Evolutionary conservation across 1,284 basidiomycete genomes (phyloP).

Genomic region (Athelia sp.): DNA sequence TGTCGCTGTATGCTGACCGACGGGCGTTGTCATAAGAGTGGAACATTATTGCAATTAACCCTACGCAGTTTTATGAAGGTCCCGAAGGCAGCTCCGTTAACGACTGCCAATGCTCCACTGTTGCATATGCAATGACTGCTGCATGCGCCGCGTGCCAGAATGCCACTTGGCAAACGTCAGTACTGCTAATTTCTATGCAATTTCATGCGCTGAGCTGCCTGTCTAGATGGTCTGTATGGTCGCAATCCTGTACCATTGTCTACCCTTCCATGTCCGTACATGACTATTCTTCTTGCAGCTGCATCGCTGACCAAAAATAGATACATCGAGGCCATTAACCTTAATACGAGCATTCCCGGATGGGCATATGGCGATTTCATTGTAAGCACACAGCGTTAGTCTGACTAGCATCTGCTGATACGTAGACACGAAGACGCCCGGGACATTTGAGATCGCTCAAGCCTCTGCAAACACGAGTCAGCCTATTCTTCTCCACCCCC

Average conservation of each 20-base stretch:
- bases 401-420: not conserved
- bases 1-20: not conserved
- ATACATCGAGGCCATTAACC: constrained; percentile 10
- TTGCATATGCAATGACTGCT: constrained; percentile 11
- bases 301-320: constrained; percentile 1
- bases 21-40: not conserved
- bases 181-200: not conserved
- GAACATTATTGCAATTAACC: too few species aligned
- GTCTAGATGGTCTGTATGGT: not conserved
- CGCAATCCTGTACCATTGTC: not conserved
- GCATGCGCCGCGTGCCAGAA: constrained; percentile 14
- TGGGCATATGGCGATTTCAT: constrained; percentile 12
- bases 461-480: too few species aligned
- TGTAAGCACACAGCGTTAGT: not conserved
- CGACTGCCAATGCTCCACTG: constrained; percentile 12
- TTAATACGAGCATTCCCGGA: constrained; percentile 9
- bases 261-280: not conserved
- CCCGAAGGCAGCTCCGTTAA: constrained; percentile 5
- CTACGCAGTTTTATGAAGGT: constrained; percentile 1
- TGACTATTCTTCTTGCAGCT: not conserved
- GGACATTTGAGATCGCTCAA: not conserved
- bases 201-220: not conserved
- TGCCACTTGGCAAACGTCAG: constrained; percentile 8
- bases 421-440: not conserved
- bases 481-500: too few species aligned